Base-by-base conservation (phyloP, 225 moss, liverwort and hornwort species). In the Lunularia cruciata region DNA sequence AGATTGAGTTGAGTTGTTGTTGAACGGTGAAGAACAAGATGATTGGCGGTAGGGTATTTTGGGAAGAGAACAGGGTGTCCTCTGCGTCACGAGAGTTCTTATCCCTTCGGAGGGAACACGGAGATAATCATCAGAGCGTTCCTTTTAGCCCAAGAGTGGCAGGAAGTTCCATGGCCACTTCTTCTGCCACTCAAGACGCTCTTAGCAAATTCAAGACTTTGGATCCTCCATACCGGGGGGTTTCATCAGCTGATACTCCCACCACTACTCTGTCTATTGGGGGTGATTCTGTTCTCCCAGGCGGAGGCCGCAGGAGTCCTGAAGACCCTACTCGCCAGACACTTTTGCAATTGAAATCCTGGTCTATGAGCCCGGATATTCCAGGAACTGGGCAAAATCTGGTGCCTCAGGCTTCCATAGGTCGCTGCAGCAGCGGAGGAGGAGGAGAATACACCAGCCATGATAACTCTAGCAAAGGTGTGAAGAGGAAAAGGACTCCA, bases 261-360 rank as follows among this genome's bases (percentile, higher is more conserved):
- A 89, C 87, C 72, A 94, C 90, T 55, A 86, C 84, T 58, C 71
- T 94, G 28, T 94, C 94, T 22, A 89, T 94, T 23, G 94, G 94
- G 34, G 83, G 83, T 52, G 85, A 86, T 52, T 69, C 69, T 1
- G 19, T 23, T 14, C 58, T 79, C 43, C 77, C 85, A 20, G 66
- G 73, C 22, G 22, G 2, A 8, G 63, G 62, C 60, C 77, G 68
- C 35, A 54, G 28, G 34, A 48, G 69, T 40, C 84, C 86, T 9
- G 82, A 85, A 32, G 81, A 83, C 20, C 82, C 77, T 23, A 76
- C 78, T 30, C 82, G 78, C 54, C 86, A 89, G 72, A 86, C 94
- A 28, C 87, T 87, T 54, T 77, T 91, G 8, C 81, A 87, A 66
- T 68, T 94, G 47, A 89, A 91, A 60, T 86, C 88, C 38, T 88